Evolutionary conservation across 306 rosid species (phyloP), one percentile per base, ranked within the genome.

Genomic region (Lathyrus tuberosus): DNA sequence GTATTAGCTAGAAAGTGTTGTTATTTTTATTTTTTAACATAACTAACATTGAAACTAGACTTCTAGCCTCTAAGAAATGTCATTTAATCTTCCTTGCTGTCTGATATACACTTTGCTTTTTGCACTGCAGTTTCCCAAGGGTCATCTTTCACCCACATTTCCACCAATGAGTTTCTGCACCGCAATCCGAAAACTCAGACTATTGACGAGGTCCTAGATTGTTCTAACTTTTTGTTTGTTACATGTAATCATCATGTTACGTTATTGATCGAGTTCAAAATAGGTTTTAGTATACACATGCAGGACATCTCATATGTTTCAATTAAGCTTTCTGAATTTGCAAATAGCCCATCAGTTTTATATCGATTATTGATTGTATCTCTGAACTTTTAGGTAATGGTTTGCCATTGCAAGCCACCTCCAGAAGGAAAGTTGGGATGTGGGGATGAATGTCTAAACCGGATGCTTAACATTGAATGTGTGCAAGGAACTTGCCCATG

Each of bases 401-500:
- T 95, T 43, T 95, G 99, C 77, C 87, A 89, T 79, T 95, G 99
- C 86, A 86, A 91, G 74, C 65, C 74, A 60, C 47, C 87, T 71
- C 65, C 81, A 70, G 85, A 77, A 76, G 87, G 87, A 46, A 74
- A 62, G 73, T 82, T 81, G 65, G 99, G 99, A 38, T 95, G 99
- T 73, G 89, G 96, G 73, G 99, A 95, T 71, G 93, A 91, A 76
- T 95, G 99, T 80, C 82, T 95, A 79, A 95, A 95, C 74, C 89
- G 97, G 62, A 82, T 95, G 77, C 99, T 95, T 37, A 95, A 83
- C 72, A 95, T 95, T 17, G 99, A 95, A 78, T 95, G 99, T 58
- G 87, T 82, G 30, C 87, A 84, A 77, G 95, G 96, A 69, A 84
- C 97, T 30, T 95, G 99, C 79, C 99, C 99, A 8, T 95, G 99